Evolutionary conservation across 139 green algal genomes (phyloP).

Genomic region (Desmodesmus armatus): DNA sequence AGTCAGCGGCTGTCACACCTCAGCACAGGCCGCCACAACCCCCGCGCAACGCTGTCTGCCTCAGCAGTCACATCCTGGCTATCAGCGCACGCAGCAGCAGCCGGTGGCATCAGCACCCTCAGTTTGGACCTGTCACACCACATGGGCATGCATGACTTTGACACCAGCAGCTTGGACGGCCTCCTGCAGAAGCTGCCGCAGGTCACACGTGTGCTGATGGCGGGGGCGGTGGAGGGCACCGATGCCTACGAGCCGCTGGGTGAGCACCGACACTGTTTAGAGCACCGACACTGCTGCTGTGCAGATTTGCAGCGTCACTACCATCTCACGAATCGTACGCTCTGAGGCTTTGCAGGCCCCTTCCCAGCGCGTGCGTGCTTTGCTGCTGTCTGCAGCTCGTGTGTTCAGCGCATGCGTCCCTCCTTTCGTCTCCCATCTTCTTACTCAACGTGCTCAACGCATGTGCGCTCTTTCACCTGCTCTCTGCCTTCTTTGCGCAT

Average conservation of each 20-base stretch:
- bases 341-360: too few species aligned
- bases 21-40: background rate
- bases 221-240: slow-evolving; percentile 30
- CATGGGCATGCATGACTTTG: slow-evolving; percentile 27
- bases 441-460: too few species aligned
- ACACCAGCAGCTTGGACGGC: background rate
- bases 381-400: too few species aligned
- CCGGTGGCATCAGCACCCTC: background rate
- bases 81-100: background rate
- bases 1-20: slow-evolving; percentile 12
- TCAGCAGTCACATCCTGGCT: slow-evolving; percentile 16
- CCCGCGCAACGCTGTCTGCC: background rate
- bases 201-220: background rate
- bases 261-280: background rate
- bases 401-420: too few species aligned
- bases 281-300: background rate
- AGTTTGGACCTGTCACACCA: slow-evolving; percentile 23
- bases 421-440: too few species aligned
- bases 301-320: background rate
- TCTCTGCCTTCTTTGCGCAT: background rate
- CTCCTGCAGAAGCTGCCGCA: background rate
- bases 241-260: slow-evolving; percentile 42
- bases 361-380: too few species aligned
- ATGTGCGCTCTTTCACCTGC: background rate
- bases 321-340: too few species aligned